Conservation (phyloP, 225 moss, liverwort and hornwort species). For the Straminergon stramineum region DNA sequence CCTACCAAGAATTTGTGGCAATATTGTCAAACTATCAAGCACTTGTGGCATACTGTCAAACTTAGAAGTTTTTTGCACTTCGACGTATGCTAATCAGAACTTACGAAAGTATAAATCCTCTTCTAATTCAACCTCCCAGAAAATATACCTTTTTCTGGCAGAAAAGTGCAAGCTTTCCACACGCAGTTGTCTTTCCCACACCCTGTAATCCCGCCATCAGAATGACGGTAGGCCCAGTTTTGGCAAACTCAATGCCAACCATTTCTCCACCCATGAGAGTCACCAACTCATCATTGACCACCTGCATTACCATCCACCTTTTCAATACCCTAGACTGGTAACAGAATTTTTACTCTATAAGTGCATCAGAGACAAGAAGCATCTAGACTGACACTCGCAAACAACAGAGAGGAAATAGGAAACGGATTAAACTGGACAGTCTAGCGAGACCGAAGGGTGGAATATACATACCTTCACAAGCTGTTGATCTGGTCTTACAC, state of each 20-base stretch:
- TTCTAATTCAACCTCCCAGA: not conserved
- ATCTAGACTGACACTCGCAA: not conserved
- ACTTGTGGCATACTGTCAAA: not conserved
- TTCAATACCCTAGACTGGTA: not conserved
- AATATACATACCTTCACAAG: constrained; percentile 42
- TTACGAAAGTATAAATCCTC: not conserved
- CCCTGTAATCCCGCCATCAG: constrained; percentile 98
- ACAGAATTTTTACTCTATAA: not conserved
- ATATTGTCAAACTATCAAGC: not conserved
- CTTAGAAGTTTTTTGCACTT: not conserved
- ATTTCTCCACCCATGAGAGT: constrained; percentile 81
- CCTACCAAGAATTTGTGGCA: not conserved
- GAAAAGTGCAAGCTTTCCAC: constrained; percentile 82
- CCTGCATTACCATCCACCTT: constrained; percentile 48
- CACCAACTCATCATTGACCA: constrained; percentile 94
- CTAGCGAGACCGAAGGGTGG: not conserved
- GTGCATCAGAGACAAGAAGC: not conserved
- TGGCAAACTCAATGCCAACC: constrained; percentile 72
- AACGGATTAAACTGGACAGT: not conserved
- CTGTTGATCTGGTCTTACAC: constrained; percentile 90
- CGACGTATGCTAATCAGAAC: not conserved
- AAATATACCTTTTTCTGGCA: constrained; percentile 62
- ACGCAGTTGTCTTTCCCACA: constrained; percentile 97
- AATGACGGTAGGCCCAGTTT: constrained; percentile 77
- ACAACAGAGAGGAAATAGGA: not conserved